These are phyloP conservation scores for Samsoniella hepiali DNA, from an alignment of 2,329 filamentous ascomycete genomes.

Conservation along the genomic window DNA sequence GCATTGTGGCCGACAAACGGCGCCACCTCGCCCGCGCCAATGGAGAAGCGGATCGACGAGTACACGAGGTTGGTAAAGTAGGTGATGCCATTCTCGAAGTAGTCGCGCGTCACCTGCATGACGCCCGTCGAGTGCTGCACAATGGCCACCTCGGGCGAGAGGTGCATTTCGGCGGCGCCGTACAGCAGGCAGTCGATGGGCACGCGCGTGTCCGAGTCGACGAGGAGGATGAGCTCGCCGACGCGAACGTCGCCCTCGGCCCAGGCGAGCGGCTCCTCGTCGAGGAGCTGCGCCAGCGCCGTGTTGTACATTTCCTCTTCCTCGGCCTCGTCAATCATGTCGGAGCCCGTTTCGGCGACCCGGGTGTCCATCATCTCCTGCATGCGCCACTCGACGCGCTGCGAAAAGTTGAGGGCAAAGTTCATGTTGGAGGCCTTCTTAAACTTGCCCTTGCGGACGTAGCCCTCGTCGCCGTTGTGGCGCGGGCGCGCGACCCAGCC, in stretches of 20 bases:
- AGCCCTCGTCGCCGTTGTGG: slow-evolving; percentile 46
- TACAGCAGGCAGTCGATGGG: slow-evolving; percentile 66
- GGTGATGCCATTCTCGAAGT: slow-evolving; percentile 70
- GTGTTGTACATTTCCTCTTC: slow-evolving; percentile 48
- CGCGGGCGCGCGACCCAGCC: slow-evolving; percentile 47
- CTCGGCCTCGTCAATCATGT: slow-evolving; percentile 27
- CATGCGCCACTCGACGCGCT: slow-evolving; percentile 60
- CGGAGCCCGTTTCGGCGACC: slow-evolving; percentile 20
- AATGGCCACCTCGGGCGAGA: slow-evolving; percentile 66
- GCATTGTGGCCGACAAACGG: slow-evolving; percentile 79
- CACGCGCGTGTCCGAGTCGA: slow-evolving; percentile 68
- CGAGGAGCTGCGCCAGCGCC: slow-evolving; percentile 47
- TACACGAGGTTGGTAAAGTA: slow-evolving; percentile 80
- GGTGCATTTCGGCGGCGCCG: slow-evolving; percentile 68
- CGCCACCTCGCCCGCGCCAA: slow-evolving; percentile 68
- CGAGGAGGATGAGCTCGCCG: slow-evolving; percentile 61
- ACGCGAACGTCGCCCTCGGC: slow-evolving; percentile 59
- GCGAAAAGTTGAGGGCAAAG: slow-evolving; percentile 60
- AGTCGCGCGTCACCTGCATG: slow-evolving; percentile 70
- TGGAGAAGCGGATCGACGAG: slow-evolving; percentile 66
- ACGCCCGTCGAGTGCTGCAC: slow-evolving; percentile 71
- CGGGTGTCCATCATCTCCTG: slow-evolving; percentile 28
- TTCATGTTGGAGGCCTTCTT: slow-evolving; percentile 78
- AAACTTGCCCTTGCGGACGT: slow-evolving; percentile 60
- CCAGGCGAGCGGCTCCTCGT: slow-evolving; percentile 47